Conservation (phyloP, 108 stramenopile genomes). For the Cylindrotheca closterium region DNA sequence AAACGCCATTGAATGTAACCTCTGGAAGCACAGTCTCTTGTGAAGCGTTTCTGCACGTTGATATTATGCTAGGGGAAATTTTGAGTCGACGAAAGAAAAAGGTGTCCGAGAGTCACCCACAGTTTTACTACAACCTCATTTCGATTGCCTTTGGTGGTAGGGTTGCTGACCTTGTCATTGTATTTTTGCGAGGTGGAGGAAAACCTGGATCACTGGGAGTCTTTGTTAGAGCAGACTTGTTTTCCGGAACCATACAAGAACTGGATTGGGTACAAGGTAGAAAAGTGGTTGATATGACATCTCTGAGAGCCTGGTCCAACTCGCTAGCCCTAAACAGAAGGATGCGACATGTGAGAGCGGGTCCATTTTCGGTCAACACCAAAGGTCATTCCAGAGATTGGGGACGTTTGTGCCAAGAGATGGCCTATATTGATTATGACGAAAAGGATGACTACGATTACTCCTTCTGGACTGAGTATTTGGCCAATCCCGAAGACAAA, state of each 20-base stretch:
- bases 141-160: slow-evolving; percentile 36
- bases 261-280: slow-evolving; percentile 59
- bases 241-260: slow-evolving; percentile 52
- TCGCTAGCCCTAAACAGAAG: slow-evolving; percentile 59
- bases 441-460: slow-evolving; percentile 50
- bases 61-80: slow-evolving; percentile 51
- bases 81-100: slow-evolving; percentile 38
- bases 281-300: slow-evolving; percentile 7
- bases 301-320: slow-evolving; percentile 54
- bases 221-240: slow-evolving; percentile 49
- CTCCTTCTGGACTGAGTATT: slow-evolving; percentile 45
- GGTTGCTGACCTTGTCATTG: slow-evolving; percentile 47
- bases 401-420: slow-evolving; percentile 36
- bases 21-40: slow-evolving; percentile 29
- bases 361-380: slow-evolving; percentile 45
- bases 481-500: neutral
- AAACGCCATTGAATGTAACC: too few species aligned
- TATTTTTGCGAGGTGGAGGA: slow-evolving; percentile 30
- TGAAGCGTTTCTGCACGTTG: slow-evolving; percentile 54
- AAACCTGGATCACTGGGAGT: slow-evolving; percentile 56
- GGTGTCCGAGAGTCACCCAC: slow-evolving; percentile 35
- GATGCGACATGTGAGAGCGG: slow-evolving; percentile 48
- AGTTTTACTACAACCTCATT: slow-evolving; percentile 65
- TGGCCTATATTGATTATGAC: slow-evolving; percentile 48
- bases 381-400: slow-evolving; percentile 15